Base-by-base conservation (phyloP, 1,284 basidiomycete genomes). In the Tetrapyrgos nigripes region DNA sequence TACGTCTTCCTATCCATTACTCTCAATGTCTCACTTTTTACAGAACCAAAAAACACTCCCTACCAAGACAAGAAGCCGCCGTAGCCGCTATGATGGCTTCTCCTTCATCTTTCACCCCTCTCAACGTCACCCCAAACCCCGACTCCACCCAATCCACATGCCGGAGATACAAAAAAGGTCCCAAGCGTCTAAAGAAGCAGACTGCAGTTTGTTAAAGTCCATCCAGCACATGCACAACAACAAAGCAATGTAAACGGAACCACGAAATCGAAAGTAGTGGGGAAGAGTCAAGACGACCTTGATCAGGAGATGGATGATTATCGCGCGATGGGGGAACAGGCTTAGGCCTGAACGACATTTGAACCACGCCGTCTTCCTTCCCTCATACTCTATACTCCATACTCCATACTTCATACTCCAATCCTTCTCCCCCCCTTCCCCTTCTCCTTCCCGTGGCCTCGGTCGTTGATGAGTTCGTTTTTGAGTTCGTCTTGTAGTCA, bases 231-330 rank as follows among this genome's bases (percentile, higher is more conserved):
- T 8, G n/a, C n/a, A n/a, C n/a, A n/a, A n/a, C n/a, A n/a, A n/a
- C n/a, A n/a, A n/a, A n/a, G n/a, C n/a, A n/a, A n/a, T n/a, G 17
- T n/a, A n/a, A 17, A 33, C 14, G 31, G 31, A 14, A 14, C 31
- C 9, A 14, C 31, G 31, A 14, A 8, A 33, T 8, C 14, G 31
- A 33, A 33, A 8, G 31, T 8, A 33, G 9, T 8, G 31, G 31
- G 31, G 1, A 69, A 70, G 24, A 78, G 29, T 79, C 19, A 24
- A 17, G 59, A 61, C 35, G 44, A 89, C 61, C 76, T 91, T 28
- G 88, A 91, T 69, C 77, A 80, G 69, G 88, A 91, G 70, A 90
- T 91, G 85, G 88, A 91, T 55, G 85, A 88, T 50, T 91, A n/a
- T n/a, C n/a, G n/a, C n/a, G n/a, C n/a, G 31, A 33, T 8, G 31